phyloP scores from a whole-genome alignment of 306 rosid species.

The Cucumis sativus region DNA sequence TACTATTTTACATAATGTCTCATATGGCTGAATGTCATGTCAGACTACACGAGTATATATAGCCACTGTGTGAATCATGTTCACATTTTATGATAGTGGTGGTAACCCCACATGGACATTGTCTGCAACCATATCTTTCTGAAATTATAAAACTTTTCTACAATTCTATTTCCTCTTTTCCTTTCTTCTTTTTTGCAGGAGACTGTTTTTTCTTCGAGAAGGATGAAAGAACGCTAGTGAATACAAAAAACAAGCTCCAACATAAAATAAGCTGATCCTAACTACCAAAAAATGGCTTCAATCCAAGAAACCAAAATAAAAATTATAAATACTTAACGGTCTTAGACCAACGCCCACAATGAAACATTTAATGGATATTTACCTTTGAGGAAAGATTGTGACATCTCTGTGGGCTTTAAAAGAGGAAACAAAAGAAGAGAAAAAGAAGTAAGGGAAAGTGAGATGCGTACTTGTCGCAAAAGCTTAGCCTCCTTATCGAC shows the following conservation, averaged over 20 bases:
- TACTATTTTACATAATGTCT: background rate
- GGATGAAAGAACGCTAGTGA: background rate
- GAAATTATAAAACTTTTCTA: background rate
- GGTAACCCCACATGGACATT: background rate
- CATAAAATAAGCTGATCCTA: background rate
- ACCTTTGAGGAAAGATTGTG: background rate
- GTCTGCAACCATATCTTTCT: background rate
- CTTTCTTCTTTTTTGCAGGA: background rate
- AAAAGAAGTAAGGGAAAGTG: background rate
- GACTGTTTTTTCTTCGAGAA: background rate
- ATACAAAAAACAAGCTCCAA: background rate
- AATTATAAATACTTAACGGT: background rate
- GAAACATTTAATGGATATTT: background rate
- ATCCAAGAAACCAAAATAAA: background rate
- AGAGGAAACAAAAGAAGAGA: background rate
- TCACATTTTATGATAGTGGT: background rate
- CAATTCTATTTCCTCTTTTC: background rate
- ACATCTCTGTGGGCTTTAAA: background rate
- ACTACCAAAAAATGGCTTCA: background rate
- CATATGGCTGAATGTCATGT: background rate
- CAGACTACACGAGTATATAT: background rate
- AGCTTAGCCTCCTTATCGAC: conserved; percentile 35
- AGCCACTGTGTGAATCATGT: background rate
- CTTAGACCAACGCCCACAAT: background rate
- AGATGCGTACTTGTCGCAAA: conserved; percentile 39